Evolutionary conservation across 495 filamentous ascomycete genomes (phyloP).

Genomic region (Aspergillus steynii): DNA sequence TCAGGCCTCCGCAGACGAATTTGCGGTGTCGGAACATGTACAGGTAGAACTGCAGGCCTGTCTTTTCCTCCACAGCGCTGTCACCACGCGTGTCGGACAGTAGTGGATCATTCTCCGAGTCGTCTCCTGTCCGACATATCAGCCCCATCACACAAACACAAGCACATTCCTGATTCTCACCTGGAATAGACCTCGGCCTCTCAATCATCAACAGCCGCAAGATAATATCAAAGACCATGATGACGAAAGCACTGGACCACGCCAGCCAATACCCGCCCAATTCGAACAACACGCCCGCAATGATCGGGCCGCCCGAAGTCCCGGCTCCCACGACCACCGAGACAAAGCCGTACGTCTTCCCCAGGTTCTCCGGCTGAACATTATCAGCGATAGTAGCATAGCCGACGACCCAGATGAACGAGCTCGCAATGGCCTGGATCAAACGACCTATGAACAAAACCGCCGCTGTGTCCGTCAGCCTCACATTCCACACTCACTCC

Average conservation of each 20-base stretch:
- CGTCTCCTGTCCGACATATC: background rate
- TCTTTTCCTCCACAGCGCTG: constrained; percentile 7
- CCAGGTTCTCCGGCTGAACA: constrained; percentile 21
- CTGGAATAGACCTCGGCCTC: constrained; percentile 1
- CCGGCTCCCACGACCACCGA: constrained; percentile 22
- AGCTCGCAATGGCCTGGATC: constrained; percentile 21
- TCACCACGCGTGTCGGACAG: background rate
- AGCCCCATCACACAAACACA: background rate
- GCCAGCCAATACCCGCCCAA: constrained; percentile 28
- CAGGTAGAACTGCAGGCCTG: constrained; percentile 13
- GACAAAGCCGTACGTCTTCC: constrained; percentile 21
- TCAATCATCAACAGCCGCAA: constrained; percentile 31
- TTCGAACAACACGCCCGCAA: constrained; percentile 26
- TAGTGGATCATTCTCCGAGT: constrained; percentile 17
- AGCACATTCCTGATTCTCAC: background rate
- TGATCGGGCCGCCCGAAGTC: constrained; percentile 23
- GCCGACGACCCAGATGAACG: constrained; percentile 25
- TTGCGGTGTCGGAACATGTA: constrained; percentile 19
- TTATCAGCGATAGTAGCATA: constrained; percentile 25
- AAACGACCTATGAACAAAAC: constrained; percentile 25
- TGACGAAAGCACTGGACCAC: constrained; percentile 24
- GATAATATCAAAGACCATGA: constrained; percentile 25
- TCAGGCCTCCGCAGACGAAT: constrained; percentile 15
- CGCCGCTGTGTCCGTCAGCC: constrained; percentile 13
- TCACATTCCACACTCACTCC: too few species aligned